Conservation (phyloP, 495 filamentous ascomycete genomes). For the Penicillium mononematosum region DNA sequence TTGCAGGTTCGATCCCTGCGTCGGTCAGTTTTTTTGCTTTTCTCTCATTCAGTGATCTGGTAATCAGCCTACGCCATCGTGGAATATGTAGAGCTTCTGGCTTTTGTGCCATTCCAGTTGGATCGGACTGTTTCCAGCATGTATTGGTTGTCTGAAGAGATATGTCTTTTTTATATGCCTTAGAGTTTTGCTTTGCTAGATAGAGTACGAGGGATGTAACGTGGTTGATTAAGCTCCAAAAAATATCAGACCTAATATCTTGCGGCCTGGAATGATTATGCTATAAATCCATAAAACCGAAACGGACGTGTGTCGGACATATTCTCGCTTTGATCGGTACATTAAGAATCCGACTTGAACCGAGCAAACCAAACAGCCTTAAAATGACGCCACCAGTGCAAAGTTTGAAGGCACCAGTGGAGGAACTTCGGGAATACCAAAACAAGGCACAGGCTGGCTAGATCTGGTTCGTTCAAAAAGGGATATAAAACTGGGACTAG, state of each 20-base stretch:
- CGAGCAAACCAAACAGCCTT: background rate
- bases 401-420: background rate
- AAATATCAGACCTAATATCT: background rate
- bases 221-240: background rate
- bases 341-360: background rate
- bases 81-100: background rate
- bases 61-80: background rate
- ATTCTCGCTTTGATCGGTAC: background rate
- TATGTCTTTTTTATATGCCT: background rate
- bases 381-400: background rate
- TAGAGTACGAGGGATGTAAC: background rate
- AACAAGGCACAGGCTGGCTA: background rate
- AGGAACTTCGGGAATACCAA: background rate
- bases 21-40: slow-evolving; percentile 35
- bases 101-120: too few species aligned
- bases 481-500: background rate
- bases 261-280: background rate
- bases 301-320: background rate
- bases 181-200: background rate
- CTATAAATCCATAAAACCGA: background rate
- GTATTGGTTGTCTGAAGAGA: too few species aligned
- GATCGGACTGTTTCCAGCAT: too few species aligned
- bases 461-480: background rate
- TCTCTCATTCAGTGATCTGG: background rate
- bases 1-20: slow-evolving; percentile 51